Conservation (phyloP, 768 basidiomycete genomes). For the Lenzites betulinus region DNA sequence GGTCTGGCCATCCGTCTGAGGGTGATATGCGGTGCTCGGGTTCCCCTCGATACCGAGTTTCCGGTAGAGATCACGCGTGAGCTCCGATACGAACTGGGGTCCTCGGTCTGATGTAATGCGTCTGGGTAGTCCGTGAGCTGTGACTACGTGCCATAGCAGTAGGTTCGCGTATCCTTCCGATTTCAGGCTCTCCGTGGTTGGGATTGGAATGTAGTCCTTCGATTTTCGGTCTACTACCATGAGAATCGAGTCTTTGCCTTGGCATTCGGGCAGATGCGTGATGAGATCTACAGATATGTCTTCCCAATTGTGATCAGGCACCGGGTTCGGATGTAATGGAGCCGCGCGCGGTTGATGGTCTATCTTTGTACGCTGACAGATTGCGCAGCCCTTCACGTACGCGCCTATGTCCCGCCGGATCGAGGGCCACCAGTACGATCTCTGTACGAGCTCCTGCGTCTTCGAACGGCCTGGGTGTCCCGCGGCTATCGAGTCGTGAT, state of each 20-base stretch:
- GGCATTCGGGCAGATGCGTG: constrained; percentile 21
- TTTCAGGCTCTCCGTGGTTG: constrained; percentile 22
- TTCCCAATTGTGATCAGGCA: constrained; percentile 8
- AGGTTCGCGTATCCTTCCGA: constrained; percentile 25
- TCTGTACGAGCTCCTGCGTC: constrained; percentile 26
- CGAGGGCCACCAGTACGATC: constrained; percentile 35
- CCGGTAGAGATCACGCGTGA: constrained; percentile 34
- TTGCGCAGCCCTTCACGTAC: constrained; percentile 31
- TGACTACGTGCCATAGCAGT: constrained; percentile 20
- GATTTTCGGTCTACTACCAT: constrained; percentile 19
- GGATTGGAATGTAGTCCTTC: constrained; percentile 34
- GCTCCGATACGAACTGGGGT: constrained; percentile 32
- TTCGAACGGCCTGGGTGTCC: constrained; percentile 34
- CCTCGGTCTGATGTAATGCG: constrained; percentile 20
- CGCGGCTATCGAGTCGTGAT: constrained; percentile 28
- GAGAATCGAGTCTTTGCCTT: constrained; percentile 22
- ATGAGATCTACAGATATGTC: constrained; percentile 25
- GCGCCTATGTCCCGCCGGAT: constrained; percentile 21
- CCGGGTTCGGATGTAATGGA: constrained; percentile 21
- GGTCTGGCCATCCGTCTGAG: constrained; percentile 44
- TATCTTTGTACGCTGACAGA: constrained; percentile 32
- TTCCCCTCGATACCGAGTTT: constrained; percentile 36
- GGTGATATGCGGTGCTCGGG: constrained; percentile 46
- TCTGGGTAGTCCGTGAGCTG: constrained; percentile 12
- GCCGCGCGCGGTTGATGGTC: constrained; percentile 7